A percentile compares a stretch with the other conserved stretches of the same genome.
Conservation (phyloP, 2,329 filamentous ascomycete species). For the Xylaria sp. region DNA sequence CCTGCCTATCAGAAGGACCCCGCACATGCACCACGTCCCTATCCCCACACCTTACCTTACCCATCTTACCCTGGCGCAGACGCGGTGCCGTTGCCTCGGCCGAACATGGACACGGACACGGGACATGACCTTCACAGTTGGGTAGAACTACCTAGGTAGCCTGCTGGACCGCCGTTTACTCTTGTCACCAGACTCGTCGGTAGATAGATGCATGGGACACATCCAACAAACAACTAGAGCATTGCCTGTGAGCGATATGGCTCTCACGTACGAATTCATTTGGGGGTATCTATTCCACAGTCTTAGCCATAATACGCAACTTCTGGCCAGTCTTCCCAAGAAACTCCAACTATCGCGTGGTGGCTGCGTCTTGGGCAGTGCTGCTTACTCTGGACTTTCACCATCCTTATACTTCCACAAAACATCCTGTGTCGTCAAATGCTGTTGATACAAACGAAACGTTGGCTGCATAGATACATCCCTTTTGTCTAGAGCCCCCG, state of each 20-base stretch:
- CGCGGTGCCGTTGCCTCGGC: too few species aligned
- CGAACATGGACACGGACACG: too few species aligned
- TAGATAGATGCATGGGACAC: neutral
- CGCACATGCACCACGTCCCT: neutral
- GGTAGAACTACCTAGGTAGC: too few species aligned
- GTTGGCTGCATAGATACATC: neutral
- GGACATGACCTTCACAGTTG: too few species aligned
- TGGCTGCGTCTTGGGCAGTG: slow-evolving; percentile 16
- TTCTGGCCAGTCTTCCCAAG: slow-evolving; percentile 19
- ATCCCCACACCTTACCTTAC: neutral
- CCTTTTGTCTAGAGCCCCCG: neutral
- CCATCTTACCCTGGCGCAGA: neutral
- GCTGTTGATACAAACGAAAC: slow-evolving; percentile 15
- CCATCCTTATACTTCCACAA: slow-evolving; percentile 5
- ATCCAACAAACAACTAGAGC: too few species aligned
- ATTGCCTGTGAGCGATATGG: neutral
- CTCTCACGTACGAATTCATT: slow-evolving; percentile 25
- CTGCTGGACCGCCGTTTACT: too few species aligned
- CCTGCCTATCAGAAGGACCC: too few species aligned
- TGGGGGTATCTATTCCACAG: slow-evolving; percentile 39
- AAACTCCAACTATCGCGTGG: slow-evolving; percentile 20
- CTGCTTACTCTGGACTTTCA: slow-evolving; percentile 4
- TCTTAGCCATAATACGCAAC: slow-evolving; percentile 33
- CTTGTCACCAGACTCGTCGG: too few species aligned
- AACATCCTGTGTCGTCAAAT: neutral